Conservation (phyloP, 2,329 filamentous ascomycete species). For the Beauveria brongniartii region DNA sequence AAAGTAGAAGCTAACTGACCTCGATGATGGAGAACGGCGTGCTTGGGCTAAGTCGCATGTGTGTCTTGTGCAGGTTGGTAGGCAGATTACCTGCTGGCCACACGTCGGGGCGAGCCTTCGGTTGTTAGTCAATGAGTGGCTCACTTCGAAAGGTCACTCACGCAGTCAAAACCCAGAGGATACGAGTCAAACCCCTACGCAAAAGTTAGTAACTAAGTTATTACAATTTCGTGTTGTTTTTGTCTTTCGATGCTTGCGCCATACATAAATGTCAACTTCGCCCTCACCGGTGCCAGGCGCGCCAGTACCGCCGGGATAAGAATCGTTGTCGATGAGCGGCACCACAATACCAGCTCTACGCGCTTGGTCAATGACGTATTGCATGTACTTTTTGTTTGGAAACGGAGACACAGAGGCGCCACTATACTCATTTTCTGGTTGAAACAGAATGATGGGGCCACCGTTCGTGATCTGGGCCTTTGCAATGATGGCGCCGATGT, state of each 20-base stretch:
- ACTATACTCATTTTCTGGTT: conserved; percentile 78
- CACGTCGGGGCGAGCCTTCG: conserved; percentile 38
- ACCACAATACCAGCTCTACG: conserved; percentile 62
- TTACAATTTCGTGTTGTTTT: too few species aligned
- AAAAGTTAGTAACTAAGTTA: background rate
- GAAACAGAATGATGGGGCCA: conserved; percentile 69
- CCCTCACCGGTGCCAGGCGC: conserved; percentile 52
- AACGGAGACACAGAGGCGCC: conserved; percentile 42
- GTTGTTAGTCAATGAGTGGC: background rate
- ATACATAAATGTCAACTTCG: conserved; percentile 49
- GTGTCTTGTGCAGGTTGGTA: conserved; percentile 44
- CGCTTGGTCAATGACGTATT: conserved; percentile 61
- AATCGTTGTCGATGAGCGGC: conserved; percentile 70
- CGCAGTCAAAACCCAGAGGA: conserved; percentile 50
- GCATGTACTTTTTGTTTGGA: conserved; percentile 61
- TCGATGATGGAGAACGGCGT: conserved; percentile 60
- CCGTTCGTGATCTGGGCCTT: conserved; percentile 75
- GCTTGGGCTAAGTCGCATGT: conserved; percentile 52
- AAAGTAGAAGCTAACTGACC: conserved; percentile 20
- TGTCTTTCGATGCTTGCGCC: too few species aligned
- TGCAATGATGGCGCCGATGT: conserved; percentile 59
- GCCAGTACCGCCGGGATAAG: conserved; percentile 49
- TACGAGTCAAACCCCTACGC: conserved; percentile 52
- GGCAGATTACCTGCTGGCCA: conserved; percentile 23
- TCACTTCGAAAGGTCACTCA: background rate